Conservation (phyloP, 2,329 filamentous ascomycete species). For the Cercospora zeina region DNA sequence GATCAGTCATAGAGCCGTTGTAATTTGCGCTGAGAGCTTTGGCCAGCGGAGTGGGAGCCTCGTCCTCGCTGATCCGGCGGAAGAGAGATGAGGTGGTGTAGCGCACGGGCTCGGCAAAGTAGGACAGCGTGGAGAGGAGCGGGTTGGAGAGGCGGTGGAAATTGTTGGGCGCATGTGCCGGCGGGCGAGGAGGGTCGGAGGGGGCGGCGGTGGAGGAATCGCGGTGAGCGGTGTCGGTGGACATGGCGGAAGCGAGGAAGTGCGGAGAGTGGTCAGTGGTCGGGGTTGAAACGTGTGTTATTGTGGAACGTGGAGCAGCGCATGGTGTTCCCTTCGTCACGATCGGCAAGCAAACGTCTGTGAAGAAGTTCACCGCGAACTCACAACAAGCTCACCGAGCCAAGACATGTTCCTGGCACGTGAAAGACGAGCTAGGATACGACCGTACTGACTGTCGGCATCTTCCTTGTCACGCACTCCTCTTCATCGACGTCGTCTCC, state of each 20-base stretch:
- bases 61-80: constrained; percentile 50
- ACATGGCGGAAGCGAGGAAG: constrained; percentile 4
- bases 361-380: neutral
- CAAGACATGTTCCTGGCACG: constrained; percentile 10
- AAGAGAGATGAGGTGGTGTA: constrained; percentile 52
- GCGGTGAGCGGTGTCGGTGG: constrained; percentile 1
- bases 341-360: constrained; percentile 4
- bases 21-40: constrained; percentile 43
- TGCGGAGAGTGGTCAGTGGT: constrained; percentile 2
- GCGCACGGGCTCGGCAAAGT: constrained; percentile 53
- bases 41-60: constrained; percentile 42
- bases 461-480: neutral
- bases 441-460: no score
- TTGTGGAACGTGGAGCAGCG: neutral
- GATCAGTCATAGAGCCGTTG: constrained; percentile 42
- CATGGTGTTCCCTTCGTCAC: constrained; percentile 7
- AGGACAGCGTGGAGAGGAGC: constrained; percentile 41
- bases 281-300: neutral
- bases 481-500: neutral
- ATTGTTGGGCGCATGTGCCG: constrained; percentile 10
- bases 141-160: constrained; percentile 12
- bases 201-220: constrained; percentile 8
- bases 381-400: constrained; percentile 7
- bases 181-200: constrained; percentile 15
- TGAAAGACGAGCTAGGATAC: neutral